Conservation (phyloP, 352 stramenopile species). For the Globisporangium iwayamae region DNA sequence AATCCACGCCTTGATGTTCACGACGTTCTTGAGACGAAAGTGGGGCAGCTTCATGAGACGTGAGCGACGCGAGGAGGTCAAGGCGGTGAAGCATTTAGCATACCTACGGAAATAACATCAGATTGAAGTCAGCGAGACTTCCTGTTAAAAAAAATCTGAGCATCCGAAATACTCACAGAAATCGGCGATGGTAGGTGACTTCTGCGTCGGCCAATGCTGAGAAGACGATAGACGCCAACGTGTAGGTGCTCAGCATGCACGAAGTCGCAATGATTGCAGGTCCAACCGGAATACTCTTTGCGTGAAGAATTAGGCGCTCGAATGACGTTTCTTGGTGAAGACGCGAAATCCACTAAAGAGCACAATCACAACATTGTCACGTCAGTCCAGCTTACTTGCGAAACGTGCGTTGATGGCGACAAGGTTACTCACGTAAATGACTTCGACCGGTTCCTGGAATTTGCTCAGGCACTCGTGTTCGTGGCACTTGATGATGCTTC, state of each 20-base stretch:
- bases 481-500: constrained; percentile 53
- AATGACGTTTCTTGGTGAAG: constrained; percentile 30
- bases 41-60: constrained; percentile 81
- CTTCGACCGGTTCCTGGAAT: constrained; percentile 45
- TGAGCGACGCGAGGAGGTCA: constrained; percentile 83
- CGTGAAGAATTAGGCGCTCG: constrained; percentile 21
- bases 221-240: constrained; percentile 73
- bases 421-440: constrained; percentile 22
- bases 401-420: not conserved
- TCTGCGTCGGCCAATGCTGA: constrained; percentile 73
- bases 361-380: not conserved
- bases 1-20: constrained; percentile 91
- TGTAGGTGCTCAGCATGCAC: constrained; percentile 70
- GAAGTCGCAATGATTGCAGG: constrained; percentile 60
- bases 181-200: constrained; percentile 82
- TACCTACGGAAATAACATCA: constrained; percentile 35
- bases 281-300: constrained; percentile 25
- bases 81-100: constrained; percentile 86
- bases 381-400: not conserved
- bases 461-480: constrained; percentile 50
- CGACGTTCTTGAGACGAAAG: constrained; percentile 88
- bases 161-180: constrained; percentile 40
- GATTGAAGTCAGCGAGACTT: constrained; percentile 1
- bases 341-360: constrained; percentile 28
- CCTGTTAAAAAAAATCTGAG: not conserved